These are phyloP conservation scores for Wallacemonas sp. DNA, from an alignment of 208 protist genomes.

Conservation along the genomic window DNA sequence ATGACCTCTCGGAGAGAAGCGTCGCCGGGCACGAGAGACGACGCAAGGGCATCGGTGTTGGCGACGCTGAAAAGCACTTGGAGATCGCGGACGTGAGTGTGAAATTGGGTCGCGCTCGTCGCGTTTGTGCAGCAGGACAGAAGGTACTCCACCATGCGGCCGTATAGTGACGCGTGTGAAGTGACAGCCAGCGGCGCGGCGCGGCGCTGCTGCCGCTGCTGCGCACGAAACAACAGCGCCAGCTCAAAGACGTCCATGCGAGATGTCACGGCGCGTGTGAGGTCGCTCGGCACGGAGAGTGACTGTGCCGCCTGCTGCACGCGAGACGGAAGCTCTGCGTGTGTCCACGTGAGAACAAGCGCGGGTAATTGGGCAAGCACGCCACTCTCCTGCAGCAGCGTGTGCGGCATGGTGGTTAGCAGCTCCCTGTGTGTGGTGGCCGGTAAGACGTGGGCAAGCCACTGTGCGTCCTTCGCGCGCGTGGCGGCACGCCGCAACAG, in stretches of 20 bases:
- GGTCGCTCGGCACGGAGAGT: no score
- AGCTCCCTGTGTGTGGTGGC: neutral
- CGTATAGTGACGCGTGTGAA: conserved; percentile 31
- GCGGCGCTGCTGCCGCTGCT: conserved; percentile 6
- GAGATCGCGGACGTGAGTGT: conserved; percentile 30
- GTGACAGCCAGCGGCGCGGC: conserved; percentile 23
- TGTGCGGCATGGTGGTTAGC: neutral
- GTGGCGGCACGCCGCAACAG: conserved; percentile 7
- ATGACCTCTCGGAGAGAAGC: conserved; percentile 37
- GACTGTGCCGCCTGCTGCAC: neutral
- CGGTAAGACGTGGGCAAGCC: neutral
- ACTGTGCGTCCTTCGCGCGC: neutral
- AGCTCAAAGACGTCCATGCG: no score
- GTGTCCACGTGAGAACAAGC: neutral
- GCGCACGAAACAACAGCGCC: no score
- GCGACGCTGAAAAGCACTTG: conserved; percentile 27
- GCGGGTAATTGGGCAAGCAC: neutral
- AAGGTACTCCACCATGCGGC: conserved; percentile 37
- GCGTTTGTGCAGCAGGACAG: conserved; percentile 14
- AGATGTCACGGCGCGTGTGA: no score
- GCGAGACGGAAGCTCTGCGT: conserved; percentile 6
- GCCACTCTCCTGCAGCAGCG: neutral
- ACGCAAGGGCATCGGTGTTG: conserved; percentile 48
- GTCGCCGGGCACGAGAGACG: conserved; percentile 49
- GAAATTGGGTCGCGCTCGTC: conserved; percentile 9